Evolutionary conservation across 805 yeast species (phyloP).

Genomic region (Tetrapisispora fleetii): DNA sequence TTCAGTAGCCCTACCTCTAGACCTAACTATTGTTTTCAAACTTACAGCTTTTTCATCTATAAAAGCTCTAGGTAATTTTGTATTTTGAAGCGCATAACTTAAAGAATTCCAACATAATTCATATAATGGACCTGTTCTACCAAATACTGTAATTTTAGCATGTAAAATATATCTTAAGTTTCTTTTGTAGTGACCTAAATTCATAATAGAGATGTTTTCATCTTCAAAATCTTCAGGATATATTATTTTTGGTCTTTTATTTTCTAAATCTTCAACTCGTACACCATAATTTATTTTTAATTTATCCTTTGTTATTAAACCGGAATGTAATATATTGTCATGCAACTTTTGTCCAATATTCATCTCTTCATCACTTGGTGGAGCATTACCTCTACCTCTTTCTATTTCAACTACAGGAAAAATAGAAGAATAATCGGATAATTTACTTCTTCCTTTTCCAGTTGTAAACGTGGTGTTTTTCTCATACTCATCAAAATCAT

Average conservation of each 20-base stretch:
- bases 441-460: slow-evolving; percentile 30
- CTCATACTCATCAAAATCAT: slow-evolving; percentile 30
- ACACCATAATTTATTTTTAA: slow-evolving; percentile 38
- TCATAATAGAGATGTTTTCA: slow-evolving; percentile 7
- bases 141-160: slow-evolving; percentile 66
- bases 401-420: slow-evolving; percentile 73
- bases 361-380: slow-evolving; percentile 73
- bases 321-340: slow-evolving; percentile 50
- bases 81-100: slow-evolving; percentile 48
- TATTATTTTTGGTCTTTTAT: slow-evolving; percentile 33
- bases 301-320: slow-evolving; percentile 40
- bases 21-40: slow-evolving; percentile 41
- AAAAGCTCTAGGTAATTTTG: slow-evolving; percentile 57
- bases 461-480: slow-evolving; percentile 19
- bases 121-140: slow-evolving; percentile 72
- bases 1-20: slow-evolving; percentile 40
- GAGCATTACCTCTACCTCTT: slow-evolving; percentile 73
- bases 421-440: slow-evolving; percentile 34
- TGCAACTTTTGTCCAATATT: slow-evolving; percentile 54
- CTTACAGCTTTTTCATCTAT: slow-evolving; percentile 52
- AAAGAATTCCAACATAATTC: slow-evolving; percentile 68
- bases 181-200: slow-evolving; percentile 25
- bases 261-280: slow-evolving; percentile 41
- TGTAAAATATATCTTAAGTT: slow-evolving; percentile 49
- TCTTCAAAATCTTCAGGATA: slow-evolving; percentile 34